Evolutionary conservation across 768 basidiomycete genomes (phyloP), one percentile per base, ranked within the genome.

Genomic region (Pleurotus cornucopiae): DNA sequence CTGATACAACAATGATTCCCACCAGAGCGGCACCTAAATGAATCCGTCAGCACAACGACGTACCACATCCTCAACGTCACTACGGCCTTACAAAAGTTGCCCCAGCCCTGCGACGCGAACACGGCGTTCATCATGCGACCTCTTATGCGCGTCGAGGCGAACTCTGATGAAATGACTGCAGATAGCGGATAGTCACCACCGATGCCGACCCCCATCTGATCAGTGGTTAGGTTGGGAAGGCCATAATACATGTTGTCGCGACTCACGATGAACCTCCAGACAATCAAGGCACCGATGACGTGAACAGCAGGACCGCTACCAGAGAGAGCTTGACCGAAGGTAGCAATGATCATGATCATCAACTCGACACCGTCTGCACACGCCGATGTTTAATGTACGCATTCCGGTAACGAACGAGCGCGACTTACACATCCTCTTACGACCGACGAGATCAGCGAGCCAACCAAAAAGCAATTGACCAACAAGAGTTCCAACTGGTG

Each of bases 41-140:
- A 40, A 54, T 47, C 52, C n/a, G 13, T 39, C 26, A 4, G 16
- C 14, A 41, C 7, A 49, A 34, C 30, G 2, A 2, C 6, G 6
- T 11, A n/a, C 11, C 9, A 9, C 6, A 18, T 16, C 14, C 21
- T 20, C 26, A 55, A 12, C 4, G 5, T 7, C 3, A 13, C 45
- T 16, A 38, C 38, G 39, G 13, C 73, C 79, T 60, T 58, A 87
- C 88, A 61, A 61, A 93, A 82, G 69, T 93, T 85, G 48, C 93
- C 93, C 87, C 89, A 95, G 20, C 93, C 93, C 61, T 95, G 93
- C 49, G 79, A 71, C 0, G 93, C 85, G 60, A 94, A 95, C 0
- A 94, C 91, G 5, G 88, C 89, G 1, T 88, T 86, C 91, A 96
- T 94, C 70, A 96, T 83, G 20, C 92, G 79, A 46, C 93, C 93